Evolutionary conservation across 2,329 filamentous ascomycete species (phyloP).

Genomic region (Cladosporium sp.): DNA sequence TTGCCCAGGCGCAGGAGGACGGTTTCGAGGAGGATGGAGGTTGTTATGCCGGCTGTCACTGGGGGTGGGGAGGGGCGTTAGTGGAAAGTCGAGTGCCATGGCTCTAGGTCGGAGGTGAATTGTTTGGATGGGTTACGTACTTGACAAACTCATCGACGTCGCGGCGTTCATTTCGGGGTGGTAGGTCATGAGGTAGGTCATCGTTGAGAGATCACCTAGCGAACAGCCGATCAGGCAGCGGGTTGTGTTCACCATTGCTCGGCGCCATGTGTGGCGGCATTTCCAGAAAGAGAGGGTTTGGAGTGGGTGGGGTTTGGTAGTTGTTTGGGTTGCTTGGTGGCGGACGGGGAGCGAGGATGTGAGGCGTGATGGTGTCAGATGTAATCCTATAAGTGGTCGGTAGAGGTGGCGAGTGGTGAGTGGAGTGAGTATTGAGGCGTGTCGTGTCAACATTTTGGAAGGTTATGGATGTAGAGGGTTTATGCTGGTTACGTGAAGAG

Average conservation of each 20-base stretch:
- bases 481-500: background rate
- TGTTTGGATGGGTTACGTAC: background rate
- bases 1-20: constrained; percentile 4
- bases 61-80: background rate
- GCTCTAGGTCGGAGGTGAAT: background rate
- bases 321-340: background rate
- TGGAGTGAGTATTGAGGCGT: background rate
- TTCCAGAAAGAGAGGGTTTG: constrained; percentile 8
- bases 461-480: background rate
- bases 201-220: constrained; percentile 4
- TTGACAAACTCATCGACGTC: constrained; percentile 3
- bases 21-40: constrained; percentile 11
- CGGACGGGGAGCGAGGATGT: background rate
- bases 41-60: constrained; percentile 11
- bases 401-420: background rate
- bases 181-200: constrained; percentile 14
- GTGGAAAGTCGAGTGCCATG: background rate
- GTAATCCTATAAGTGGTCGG: background rate
- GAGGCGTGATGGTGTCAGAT: background rate
- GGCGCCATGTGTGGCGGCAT: constrained; percentile 11
- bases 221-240: constrained; percentile 14
- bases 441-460: background rate
- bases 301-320: background rate
- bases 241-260: constrained; percentile 10
- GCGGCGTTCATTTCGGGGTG: constrained; percentile 5